phyloP scores from a whole-genome alignment of 176 grass and related monocot genomes.

The Cenchrus americanus region DNA sequence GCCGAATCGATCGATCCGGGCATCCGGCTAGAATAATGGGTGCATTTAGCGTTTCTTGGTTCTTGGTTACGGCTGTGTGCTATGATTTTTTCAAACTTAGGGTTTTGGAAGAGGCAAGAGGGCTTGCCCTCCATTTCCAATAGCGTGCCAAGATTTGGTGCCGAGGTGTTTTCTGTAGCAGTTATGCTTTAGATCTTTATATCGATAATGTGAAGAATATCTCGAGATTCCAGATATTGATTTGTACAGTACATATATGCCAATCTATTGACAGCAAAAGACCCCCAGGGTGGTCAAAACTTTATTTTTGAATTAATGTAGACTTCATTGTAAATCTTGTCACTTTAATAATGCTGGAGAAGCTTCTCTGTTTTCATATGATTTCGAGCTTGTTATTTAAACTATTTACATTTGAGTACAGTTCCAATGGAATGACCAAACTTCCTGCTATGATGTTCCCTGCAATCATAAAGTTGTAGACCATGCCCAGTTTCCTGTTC shows the following conservation, averaged over 20 bases:
- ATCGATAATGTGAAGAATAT: background rate
- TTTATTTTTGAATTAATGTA: background rate
- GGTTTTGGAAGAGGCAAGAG: background rate
- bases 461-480: background rate
- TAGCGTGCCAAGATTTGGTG: background rate
- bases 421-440: background rate
- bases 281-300: background rate
- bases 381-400: background rate
- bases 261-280: background rate
- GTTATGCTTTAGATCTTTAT: background rate
- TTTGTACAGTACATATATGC: background rate
- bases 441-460: background rate
- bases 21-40: background rate
- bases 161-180: background rate
- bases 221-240: background rate
- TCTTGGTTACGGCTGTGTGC: background rate
- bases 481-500: background rate
- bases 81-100: background rate
- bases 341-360: background rate
- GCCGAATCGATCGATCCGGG: constrained; percentile 8
- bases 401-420: background rate
- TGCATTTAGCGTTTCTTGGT: constrained; percentile 1
- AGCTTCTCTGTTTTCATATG: background rate
- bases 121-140: background rate
- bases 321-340: constrained; percentile 7